Conservation (phyloP, 805 yeast species). For the Kodamaea jinghongensis region DNA sequence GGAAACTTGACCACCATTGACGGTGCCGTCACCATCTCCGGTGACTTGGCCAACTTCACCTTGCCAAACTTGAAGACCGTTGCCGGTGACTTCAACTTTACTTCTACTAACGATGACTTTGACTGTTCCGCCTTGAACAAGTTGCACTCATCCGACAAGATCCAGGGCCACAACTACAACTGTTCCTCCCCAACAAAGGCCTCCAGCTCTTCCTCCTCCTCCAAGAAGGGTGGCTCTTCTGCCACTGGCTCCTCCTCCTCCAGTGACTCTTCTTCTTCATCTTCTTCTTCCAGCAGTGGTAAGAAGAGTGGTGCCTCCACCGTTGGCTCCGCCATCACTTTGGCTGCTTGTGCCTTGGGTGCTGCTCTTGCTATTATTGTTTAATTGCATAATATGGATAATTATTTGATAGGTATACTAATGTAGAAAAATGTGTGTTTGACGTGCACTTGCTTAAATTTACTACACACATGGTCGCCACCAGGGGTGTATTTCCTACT, state of each 20-base stretch:
- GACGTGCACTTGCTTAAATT: too few species aligned
- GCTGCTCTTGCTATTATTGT: conserved; percentile 28
- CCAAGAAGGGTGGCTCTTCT: conserved; percentile 12
- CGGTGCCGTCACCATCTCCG: conserved; percentile 41
- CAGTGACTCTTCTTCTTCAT: conserved; percentile 15
- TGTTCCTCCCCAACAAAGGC: conserved; percentile 35
- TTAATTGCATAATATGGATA: conserved; percentile 12
- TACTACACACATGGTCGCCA: too few species aligned
- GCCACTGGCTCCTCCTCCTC: conserved; percentile 15
- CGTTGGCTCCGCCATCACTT: conserved; percentile 15
- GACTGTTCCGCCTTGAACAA: conserved; percentile 34
- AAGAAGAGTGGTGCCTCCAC: conserved; percentile 12
- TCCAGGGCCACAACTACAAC: conserved; percentile 44
- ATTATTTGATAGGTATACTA: too few species aligned
- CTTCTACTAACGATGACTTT: conserved; percentile 36
- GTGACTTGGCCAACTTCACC: conserved; percentile 39
- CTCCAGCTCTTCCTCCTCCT: conserved; percentile 14
- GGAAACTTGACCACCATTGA: conserved; percentile 29
- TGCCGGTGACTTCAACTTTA: conserved; percentile 40
- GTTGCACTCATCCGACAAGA: conserved; percentile 29
- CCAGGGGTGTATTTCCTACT: too few species aligned
- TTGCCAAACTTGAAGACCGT: conserved; percentile 36
- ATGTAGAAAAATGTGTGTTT: too few species aligned
- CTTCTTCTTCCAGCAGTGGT: conserved; percentile 20
- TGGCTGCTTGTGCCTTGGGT: conserved; percentile 25